A percentile compares a stretch with the other conserved stretches of the same genome.
phyloP scores from a whole-genome alignment of 2,329 filamentous ascomycete species.

The Acarospora socialis region DNA sequence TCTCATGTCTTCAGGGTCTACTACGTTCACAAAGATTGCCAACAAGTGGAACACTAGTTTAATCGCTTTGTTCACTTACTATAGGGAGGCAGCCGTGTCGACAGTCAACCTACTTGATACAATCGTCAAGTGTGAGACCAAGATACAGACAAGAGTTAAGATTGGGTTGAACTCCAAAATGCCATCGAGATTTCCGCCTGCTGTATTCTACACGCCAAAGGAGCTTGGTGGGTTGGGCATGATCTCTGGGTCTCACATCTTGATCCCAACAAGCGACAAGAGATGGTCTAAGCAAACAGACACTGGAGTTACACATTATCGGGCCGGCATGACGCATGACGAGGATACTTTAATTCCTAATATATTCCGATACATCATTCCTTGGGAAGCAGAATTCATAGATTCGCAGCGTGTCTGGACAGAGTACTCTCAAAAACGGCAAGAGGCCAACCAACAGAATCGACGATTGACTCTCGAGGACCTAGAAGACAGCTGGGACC shows the following conservation, averaged over 20 bases:
- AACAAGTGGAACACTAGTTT: constrained; percentile 99
- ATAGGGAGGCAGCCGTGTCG: constrained; percentile 91
- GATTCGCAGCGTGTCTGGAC: constrained; percentile 99
- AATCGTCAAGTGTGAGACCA: constrained; percentile 98
- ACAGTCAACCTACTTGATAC: constrained; percentile 89
- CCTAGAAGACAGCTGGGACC: constrained; percentile 95
- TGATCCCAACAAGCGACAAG: constrained; percentile 95
- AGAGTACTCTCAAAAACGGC: constrained; percentile 93
- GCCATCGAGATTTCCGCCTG: constrained; percentile 95
- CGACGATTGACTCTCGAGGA: constrained; percentile 88
- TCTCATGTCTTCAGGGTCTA: constrained; percentile 97
- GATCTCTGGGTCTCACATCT: constrained; percentile 96
- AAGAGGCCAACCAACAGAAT: constrained; percentile 96
- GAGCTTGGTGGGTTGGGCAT: constrained; percentile 93
- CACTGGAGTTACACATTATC: constrained; percentile 90
- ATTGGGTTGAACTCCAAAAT: constrained; percentile 98
- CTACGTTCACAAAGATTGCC: constrained; percentile 98
- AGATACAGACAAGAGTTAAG: constrained; percentile 97
- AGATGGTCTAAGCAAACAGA: constrained; percentile 98
- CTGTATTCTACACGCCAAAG: constrained; percentile 97
- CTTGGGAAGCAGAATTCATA: constrained; percentile 98
- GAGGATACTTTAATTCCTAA: constrained; percentile 97
- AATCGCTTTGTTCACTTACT: constrained; percentile 96
- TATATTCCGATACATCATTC: constrained; percentile 98
- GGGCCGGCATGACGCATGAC: constrained; percentile 94